phyloP scores from a whole-genome alignment of 1,284 basidiomycete species.

The Ganoderma boninense region DNA sequence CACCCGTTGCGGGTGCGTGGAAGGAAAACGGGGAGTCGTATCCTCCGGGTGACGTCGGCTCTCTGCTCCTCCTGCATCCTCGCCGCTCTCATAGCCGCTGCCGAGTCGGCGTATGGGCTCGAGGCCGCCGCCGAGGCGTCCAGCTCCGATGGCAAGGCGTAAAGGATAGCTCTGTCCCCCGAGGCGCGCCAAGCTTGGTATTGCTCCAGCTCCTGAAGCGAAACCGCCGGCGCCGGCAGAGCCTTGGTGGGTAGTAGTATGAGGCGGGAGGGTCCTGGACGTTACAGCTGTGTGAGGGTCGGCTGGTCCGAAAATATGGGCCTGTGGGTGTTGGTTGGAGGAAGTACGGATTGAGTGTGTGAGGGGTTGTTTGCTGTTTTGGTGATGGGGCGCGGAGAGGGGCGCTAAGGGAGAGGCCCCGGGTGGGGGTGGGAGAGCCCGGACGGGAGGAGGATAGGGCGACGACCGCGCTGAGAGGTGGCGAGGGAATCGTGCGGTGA shows the following conservation, averaged over 20 bases:
- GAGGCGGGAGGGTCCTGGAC: slow-evolving; percentile 71
- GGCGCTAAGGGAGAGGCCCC: slow-evolving; percentile 34
- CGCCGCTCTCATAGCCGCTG: slow-evolving; percentile 34
- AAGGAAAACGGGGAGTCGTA: slow-evolving; percentile 80
- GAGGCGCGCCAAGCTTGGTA: slow-evolving; percentile 52
- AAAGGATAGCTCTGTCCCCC: slow-evolving; percentile 50
- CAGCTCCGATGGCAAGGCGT: slow-evolving; percentile 48
- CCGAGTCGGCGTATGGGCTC: slow-evolving; percentile 38
- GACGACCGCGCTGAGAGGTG: slow-evolving; percentile 78
- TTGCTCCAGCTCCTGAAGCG: slow-evolving; percentile 53
- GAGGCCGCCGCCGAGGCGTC: slow-evolving; percentile 43
- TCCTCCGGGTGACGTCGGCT: slow-evolving; percentile 37
- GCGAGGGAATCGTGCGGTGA: slow-evolving; percentile 65
- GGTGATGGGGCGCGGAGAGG: slow-evolving; percentile 40
- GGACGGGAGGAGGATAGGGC: slow-evolving; percentile 62
- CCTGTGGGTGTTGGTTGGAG: slow-evolving; percentile 49
- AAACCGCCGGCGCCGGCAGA: slow-evolving; percentile 46
- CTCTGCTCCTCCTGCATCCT: slow-evolving; percentile 40
- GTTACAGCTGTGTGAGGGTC: slow-evolving; percentile 58
- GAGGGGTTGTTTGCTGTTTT: slow-evolving; percentile 39
- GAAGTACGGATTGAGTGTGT: slow-evolving; percentile 57
- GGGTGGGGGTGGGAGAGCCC: slow-evolving; percentile 48
- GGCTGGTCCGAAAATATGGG: slow-evolving; percentile 41
- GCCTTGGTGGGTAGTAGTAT: slow-evolving; percentile 53
- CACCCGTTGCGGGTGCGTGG: slow-evolving; percentile 59